phyloP scores from a whole-genome alignment of 768 basidiomycete genomes.

The Serendipita vermifera region DNA sequence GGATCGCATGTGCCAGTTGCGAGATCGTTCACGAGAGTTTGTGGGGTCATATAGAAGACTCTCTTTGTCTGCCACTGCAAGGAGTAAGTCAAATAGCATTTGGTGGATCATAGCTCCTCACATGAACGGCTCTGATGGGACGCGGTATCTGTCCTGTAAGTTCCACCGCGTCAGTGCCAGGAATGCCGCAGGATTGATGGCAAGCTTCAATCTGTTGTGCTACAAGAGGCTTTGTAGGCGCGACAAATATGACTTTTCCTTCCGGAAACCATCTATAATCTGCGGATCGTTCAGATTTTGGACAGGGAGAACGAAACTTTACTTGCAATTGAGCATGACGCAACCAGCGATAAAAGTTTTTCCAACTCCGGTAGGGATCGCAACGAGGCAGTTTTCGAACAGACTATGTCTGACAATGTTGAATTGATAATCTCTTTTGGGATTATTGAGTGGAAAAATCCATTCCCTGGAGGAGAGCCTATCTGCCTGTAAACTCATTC shows the following conservation, averaged over 20 bases:
- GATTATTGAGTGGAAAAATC: slow-evolving; percentile 81
- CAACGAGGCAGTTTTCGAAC: slow-evolving; percentile 87
- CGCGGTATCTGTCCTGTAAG: slow-evolving; percentile 64
- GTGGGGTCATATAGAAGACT: slow-evolving; percentile 92
- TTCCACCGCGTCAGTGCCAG: slow-evolving; percentile 71
- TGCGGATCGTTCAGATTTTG: slow-evolving; percentile 21
- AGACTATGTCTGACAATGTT: slow-evolving; percentile 79
- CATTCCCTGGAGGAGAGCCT: slow-evolving; percentile 71
- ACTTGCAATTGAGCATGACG: slow-evolving; percentile 85
- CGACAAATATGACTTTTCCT: slow-evolving; percentile 87
- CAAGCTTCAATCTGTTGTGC: slow-evolving; percentile 91
- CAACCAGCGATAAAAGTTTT: slow-evolving; percentile 98
- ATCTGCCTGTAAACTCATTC: slow-evolving; percentile 70
- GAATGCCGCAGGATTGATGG: slow-evolving; percentile 86
- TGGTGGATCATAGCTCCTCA: slow-evolving; percentile 27
- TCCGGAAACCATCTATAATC: slow-evolving; percentile 88
- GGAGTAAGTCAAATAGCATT: slow-evolving; percentile 12
- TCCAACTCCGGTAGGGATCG: slow-evolving; percentile 88
- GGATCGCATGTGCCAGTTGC: slow-evolving; percentile 59
- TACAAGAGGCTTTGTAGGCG: slow-evolving; percentile 92
- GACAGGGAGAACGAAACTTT: neutral
- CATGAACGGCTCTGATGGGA: slow-evolving; percentile 43
- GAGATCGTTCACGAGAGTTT: slow-evolving; percentile 85
- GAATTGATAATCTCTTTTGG: slow-evolving; percentile 86
- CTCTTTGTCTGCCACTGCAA: slow-evolving; percentile 66